Percentiles rank a stretch among this genome's conserved stretches.
These are phyloP conservation scores for Maudiozyma pseudohumilis DNA, from an alignment of 805 yeast genomes.

Conservation along the genomic window DNA sequence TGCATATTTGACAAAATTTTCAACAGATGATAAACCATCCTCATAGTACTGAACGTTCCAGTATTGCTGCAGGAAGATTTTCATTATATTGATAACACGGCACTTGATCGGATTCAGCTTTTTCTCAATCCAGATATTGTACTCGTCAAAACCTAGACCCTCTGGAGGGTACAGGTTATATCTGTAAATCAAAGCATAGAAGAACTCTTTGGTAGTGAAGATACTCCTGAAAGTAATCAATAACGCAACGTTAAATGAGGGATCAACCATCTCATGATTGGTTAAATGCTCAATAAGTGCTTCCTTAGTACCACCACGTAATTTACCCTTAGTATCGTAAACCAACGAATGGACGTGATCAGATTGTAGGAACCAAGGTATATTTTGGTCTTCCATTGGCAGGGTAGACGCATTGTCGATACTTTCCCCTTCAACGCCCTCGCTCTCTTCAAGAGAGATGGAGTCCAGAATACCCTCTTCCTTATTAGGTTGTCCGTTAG, in stretches of 20 bases:
- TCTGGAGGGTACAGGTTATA: conserved; percentile 76
- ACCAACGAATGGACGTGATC: conserved; percentile 51
- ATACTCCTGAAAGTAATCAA: conserved; percentile 69
- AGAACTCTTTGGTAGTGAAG: conserved; percentile 53
- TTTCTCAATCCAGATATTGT: conserved; percentile 61
- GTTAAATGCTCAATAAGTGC: conserved; percentile 77
- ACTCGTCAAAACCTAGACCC: conserved; percentile 75
- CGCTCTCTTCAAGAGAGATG: neutral
- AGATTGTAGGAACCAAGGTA: conserved; percentile 65
- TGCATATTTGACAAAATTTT: conserved; percentile 34
- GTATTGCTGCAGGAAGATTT: conserved; percentile 52
- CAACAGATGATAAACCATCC: conserved; percentile 32
- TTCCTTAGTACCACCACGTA: conserved; percentile 75
- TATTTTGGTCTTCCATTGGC: conserved; percentile 15
- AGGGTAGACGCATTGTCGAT: neutral
- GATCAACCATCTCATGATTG: conserved; percentile 54
- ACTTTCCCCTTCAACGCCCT: neutral
- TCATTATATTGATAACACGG: conserved; percentile 58
- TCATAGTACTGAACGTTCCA: conserved; percentile 59
- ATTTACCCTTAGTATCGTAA: conserved; percentile 57
- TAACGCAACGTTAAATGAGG: conserved; percentile 57
- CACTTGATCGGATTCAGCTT: conserved; percentile 59
- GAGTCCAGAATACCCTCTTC: conserved; percentile 1
- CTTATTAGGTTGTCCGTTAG: conserved; percentile 1
- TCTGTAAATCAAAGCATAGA: conserved; percentile 49